These are phyloP conservation scores for Lipomyces yamadae DNA, from an alignment of 805 yeast genomes.

Conservation along the genomic window DNA sequence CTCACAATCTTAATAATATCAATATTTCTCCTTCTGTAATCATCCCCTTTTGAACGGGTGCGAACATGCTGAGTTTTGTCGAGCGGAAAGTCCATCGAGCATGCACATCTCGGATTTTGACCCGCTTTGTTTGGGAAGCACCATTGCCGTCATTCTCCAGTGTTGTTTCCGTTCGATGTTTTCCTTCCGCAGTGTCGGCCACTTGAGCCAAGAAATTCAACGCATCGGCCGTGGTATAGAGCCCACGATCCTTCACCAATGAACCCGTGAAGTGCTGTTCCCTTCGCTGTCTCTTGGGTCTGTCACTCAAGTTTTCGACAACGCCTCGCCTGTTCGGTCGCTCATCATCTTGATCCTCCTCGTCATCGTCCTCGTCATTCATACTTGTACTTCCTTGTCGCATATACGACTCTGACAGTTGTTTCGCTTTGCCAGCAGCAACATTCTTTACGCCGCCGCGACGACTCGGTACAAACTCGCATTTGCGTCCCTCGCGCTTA, in stretches of 20 bases:
- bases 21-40: constrained; percentile 55
- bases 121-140: constrained; percentile 16
- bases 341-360: constrained; percentile 44
- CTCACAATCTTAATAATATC: constrained; percentile 41
- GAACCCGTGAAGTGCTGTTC: constrained; percentile 23
- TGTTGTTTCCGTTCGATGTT: constrained; percentile 11
- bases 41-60: constrained; percentile 50
- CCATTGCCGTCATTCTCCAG: background rate
- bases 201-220: constrained; percentile 48
- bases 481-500: constrained; percentile 76
- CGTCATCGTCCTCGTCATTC: constrained; percentile 24
- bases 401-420: constrained; percentile 14
- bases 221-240: constrained; percentile 49
- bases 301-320: background rate
- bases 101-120: constrained; percentile 7
- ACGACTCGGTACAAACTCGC: constrained; percentile 67
- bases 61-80: constrained; percentile 28
- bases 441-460: constrained; percentile 57
- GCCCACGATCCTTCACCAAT: constrained; percentile 39
- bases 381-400: constrained; percentile 10
- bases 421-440: constrained; percentile 44
- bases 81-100: constrained; percentile 34
- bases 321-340: background rate
- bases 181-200: constrained; percentile 41
- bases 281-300: background rate